Evolutionary conservation across 306 rosid genomes (phyloP).

Genomic region (Prunus campanulata): DNA sequence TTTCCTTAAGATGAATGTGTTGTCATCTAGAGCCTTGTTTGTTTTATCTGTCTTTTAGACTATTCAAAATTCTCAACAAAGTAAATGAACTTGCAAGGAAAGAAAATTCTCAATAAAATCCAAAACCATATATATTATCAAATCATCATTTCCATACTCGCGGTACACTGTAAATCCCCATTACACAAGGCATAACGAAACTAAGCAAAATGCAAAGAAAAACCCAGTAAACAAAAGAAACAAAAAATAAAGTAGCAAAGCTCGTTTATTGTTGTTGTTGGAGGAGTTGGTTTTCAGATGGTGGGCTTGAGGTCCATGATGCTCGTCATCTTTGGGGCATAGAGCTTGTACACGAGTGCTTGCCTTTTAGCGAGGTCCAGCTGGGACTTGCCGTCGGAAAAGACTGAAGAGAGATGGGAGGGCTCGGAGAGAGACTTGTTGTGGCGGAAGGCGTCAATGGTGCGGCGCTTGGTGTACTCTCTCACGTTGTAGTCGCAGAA

Average conservation of each 20-base stretch:
- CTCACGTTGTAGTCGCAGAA: constrained; percentile 75
- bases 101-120: neutral
- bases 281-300: too few species aligned
- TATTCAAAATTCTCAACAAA: neutral
- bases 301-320: constrained; percentile 48
- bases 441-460: constrained; percentile 60
- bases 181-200: neutral
- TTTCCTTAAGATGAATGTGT: neutral
- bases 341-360: constrained; percentile 57
- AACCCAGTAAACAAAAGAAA: too few species aligned
- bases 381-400: constrained; percentile 50
- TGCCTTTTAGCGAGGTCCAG: constrained; percentile 59
- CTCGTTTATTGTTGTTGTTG: too few species aligned
- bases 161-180: neutral
- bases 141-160: neutral
- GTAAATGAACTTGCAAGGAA: neutral
- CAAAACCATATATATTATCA: too few species aligned
- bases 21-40: neutral
- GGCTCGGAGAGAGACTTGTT: constrained; percentile 52
- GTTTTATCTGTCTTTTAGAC: neutral
- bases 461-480: constrained; percentile 71
- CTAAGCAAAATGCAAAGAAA: neutral
- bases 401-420: constrained; percentile 36
- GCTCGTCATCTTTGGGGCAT: constrained; percentile 56
- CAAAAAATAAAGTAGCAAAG: too few species aligned